Percentiles rank a stretch among this genome's conserved stretches.
Evolutionary conservation across 2,329 filamentous ascomycete species (phyloP).

Genomic region (Aspergillus sp.): DNA sequence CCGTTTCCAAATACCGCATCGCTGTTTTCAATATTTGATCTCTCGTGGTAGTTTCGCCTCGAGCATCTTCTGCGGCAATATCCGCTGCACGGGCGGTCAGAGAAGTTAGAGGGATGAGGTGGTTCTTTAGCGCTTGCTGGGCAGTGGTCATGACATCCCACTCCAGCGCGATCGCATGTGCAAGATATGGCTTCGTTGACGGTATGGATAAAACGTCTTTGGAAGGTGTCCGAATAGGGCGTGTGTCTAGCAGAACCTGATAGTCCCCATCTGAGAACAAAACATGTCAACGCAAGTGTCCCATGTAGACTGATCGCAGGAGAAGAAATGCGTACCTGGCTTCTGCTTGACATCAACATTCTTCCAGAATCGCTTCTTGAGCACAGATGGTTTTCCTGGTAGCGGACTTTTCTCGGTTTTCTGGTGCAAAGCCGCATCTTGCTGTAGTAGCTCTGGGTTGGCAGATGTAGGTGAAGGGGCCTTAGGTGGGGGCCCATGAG

Average conservation of each 20-base stretch:
- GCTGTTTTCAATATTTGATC: slow-evolving; percentile 66
- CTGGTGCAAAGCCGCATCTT: slow-evolving; percentile 30
- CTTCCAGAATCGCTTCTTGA: slow-evolving; percentile 84
- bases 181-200: slow-evolving; percentile 74
- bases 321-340: slow-evolving; percentile 54
- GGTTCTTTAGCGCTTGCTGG: slow-evolving; percentile 79
- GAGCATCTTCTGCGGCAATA: slow-evolving; percentile 68
- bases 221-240: slow-evolving; percentile 74
- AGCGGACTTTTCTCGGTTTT: slow-evolving; percentile 30
- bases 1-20: slow-evolving; percentile 86
- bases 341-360: slow-evolving; percentile 71
- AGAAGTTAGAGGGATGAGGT: slow-evolving; percentile 88
- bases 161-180: slow-evolving; percentile 82
- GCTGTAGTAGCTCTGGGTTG: slow-evolving; percentile 51
- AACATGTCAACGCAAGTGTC: slow-evolving; percentile 9
- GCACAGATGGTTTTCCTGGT: slow-evolving; percentile 38
- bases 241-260: slow-evolving; percentile 72
- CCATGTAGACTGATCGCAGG: background rate
- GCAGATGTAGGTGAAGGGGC: slow-evolving; percentile 55
- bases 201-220: slow-evolving; percentile 77
- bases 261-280: slow-evolving; percentile 48
- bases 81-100: slow-evolving; percentile 81
- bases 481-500: slow-evolving; percentile 62
- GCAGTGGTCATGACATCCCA: slow-evolving; percentile 85
- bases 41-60: slow-evolving; percentile 57